phyloP scores from a whole-genome alignment of 805 yeast species.

The Zygosaccharomyces lentus region DNA sequence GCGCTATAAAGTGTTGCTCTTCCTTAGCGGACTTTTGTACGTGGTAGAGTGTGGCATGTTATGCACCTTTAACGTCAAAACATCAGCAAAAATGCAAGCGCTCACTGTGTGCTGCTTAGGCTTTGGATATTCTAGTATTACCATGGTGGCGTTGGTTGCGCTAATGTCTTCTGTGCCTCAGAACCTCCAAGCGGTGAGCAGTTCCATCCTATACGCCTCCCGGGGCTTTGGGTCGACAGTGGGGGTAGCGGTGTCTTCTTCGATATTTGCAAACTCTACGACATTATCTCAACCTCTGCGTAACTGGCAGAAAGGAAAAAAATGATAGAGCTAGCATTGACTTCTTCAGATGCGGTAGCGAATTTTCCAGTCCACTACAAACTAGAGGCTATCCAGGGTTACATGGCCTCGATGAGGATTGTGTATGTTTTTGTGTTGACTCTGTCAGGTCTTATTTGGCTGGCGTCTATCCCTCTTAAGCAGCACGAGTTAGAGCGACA shows the following conservation, averaged over 20 bases:
- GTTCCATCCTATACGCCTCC: conserved; percentile 12
- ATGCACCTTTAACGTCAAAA: conserved; percentile 1
- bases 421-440: conserved; percentile 7
- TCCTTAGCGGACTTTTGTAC: conserved; percentile 5
- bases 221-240: conserved; percentile 10
- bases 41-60: conserved; percentile 3
- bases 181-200: conserved; percentile 8
- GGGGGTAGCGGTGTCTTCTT: conserved; percentile 33
- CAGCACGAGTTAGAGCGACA: conserved; percentile 5
- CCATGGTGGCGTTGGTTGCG: conserved; percentile 9
- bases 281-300: conserved; percentile 4
- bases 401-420: conserved; percentile 5
- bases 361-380: conserved; percentile 5
- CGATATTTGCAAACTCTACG: conserved; percentile 13
- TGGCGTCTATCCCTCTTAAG: background rate
- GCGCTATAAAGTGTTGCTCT: conserved; percentile 1
- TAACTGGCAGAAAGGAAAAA: conserved; percentile 6
- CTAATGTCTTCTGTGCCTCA: conserved; percentile 10
- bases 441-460: conserved; percentile 6
- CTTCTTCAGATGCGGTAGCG: conserved; percentile 9
- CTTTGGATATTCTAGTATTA: conserved; percentile 5
- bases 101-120: conserved; percentile 8
- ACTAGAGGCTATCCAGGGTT: conserved; percentile 8
- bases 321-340: conserved; percentile 9
- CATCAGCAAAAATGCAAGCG: conserved; percentile 3